Base-by-base conservation (phyloP, 1,284 basidiomycete species). In the Violaceomyces palustris region DNA sequence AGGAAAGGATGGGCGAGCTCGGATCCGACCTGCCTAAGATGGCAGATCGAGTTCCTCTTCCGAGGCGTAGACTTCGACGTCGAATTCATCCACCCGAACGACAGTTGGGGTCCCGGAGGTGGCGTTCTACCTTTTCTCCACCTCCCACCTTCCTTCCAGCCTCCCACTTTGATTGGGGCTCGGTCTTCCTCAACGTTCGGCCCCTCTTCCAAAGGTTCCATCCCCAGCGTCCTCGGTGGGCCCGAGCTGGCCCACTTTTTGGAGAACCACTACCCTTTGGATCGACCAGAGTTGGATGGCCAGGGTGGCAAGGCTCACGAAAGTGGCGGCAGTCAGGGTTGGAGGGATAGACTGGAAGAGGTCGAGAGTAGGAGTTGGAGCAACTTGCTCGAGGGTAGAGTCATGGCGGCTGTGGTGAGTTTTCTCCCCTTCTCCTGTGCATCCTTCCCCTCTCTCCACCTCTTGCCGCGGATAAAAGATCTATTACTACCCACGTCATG, bases 21-120 rank as follows among this genome's bases (percentile, higher is more conserved):
- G 12, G 66, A 70, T 22, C 65, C 67, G 0, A 53, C 61, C 12
- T 54, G 61, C 9, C 43, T 70, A 11, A 50, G 60, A 6, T 68
- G 65, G 66, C 67, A 70, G 35, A 58, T 70, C 49, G 61, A 65
- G 39, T 45, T 68, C 17, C 18, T 59, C 6, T 59, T 66, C 22
- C 58, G 64, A 6, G 34, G 33, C 6, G 53, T 52, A 18, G 49
- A 55, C 14, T 57, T 59, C 26, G 51, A 62, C 2, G 53, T 54
- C 18, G 45, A 44, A 19, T 56, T 57, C 30, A 42, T 65, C 38
- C 42, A 50, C 14, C 63, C 54, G 10, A 48, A 58, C 12, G 36
- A 53, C 26, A 61, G 58, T 29, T 64, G 64, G 64, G 52, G 60
- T 7, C 62, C 63, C 4, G 64, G 53, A 18, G 45, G 50, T 11